Base-by-base conservation (phyloP, 129 eudicot species). In the Flaveria linearis region DNA sequence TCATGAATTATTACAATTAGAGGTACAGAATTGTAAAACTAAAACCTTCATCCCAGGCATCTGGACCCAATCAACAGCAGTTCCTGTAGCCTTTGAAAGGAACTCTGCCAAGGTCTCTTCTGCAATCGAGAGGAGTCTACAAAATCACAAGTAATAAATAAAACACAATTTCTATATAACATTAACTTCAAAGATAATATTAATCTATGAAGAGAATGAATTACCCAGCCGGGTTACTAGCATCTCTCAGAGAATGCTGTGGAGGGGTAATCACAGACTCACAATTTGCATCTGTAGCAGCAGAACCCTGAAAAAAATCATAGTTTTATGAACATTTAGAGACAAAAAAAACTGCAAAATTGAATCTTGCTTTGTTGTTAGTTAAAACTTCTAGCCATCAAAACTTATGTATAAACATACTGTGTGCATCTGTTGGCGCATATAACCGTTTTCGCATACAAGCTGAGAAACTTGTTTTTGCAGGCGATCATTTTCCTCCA, bases 41-140 rank as follows among this genome's bases (percentile, higher is more conserved):
- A 0, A 10, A 78, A 79, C 97, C 97, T 92, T 92, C 97, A 92
- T 89, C 96, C 97, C 96, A 85, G 91, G 91, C 96, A 92, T 87
- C 92, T 92, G 97, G 69, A 92, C 97, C 97, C 97, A 92, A 89
- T 92, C 96, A 82, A 89, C 97, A 87, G 97, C 96, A 81, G 97
- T 92, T 87, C 97, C 97, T 66, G 97, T 92, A 86, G 97, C 97
- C 93, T 92, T 92, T 9, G 96, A 89, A 72, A 92, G 96, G 96
- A 91, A 91, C 96, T 89, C 97, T 84, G 97, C 82, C 85, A 91
- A 84, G 79, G 97, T 89, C 92, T 89, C 97, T 88, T 92, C 97
- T 69, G 97, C 97, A 46, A 92, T 89, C 26, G 97, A 86, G 72
- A 89, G 96, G 73, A 92, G 97, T 84, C 97, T 92, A 53, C 74